These are phyloP conservation scores for Teratosphaeria nubilosa DNA, from an alignment of 2,329 filamentous ascomycete species.

Conservation along the genomic window DNA sequence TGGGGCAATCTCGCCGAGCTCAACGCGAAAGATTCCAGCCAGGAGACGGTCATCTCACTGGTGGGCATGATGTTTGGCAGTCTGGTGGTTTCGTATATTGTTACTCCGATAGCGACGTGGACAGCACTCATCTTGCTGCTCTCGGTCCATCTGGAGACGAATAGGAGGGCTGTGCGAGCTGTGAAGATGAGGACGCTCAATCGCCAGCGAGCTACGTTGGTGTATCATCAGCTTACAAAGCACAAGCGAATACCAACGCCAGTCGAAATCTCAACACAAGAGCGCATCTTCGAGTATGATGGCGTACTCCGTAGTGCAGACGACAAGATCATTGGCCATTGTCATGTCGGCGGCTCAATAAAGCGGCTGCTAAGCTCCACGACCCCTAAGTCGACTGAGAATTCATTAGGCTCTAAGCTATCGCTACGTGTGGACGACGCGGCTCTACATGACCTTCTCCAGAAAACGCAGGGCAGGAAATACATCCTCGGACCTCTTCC, in stretches of 20 bases:
- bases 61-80: conserved; percentile 80
- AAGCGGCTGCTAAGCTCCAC: conserved; percentile 13
- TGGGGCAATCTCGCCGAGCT: conserved; percentile 83
- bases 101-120: conserved; percentile 64
- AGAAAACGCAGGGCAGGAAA: not conserved
- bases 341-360: conserved; percentile 40
- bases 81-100: conserved; percentile 66
- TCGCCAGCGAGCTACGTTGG: conserved; percentile 71
- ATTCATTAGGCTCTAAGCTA: not conserved
- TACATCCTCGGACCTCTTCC: not conserved
- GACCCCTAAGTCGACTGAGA: conserved; percentile 36
- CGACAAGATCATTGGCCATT: conserved; percentile 40
- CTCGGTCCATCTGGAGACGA: conserved; percentile 67
- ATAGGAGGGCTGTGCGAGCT: conserved; percentile 73
- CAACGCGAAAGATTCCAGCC: conserved; percentile 89
- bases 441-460: not conserved
- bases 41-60: conserved; percentile 86
- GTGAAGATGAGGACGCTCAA: conserved; percentile 81
- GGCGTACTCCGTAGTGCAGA: conserved; percentile 51
- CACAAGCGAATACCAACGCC: conserved; percentile 48
- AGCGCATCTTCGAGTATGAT: conserved; percentile 53
- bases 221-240: conserved; percentile 48
- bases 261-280: conserved; percentile 49
- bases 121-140: conserved; percentile 61
- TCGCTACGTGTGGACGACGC: not conserved